Evolutionary conservation across 345 rosid genomes (phyloP), one percentile per base, ranked within the genome.

Genomic region (Ceriops tagal): DNA sequence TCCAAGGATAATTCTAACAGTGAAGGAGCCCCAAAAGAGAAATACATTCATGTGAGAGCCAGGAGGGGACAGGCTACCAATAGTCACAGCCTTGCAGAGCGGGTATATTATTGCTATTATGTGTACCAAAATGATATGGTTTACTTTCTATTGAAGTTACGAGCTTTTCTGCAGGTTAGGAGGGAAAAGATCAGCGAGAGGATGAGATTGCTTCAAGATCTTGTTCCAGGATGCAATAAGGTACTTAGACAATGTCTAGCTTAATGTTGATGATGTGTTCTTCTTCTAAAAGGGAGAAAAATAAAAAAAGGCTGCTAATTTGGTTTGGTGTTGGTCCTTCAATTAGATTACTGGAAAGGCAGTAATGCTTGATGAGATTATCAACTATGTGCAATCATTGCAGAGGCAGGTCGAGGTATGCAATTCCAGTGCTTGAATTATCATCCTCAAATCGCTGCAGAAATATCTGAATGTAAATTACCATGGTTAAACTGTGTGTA

Each of bases 371-470:
- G 97, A 93, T 69, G 98, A 93, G 86, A 93, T 93, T 70, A 93
- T 93, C 75, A 93, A 93, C 81, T 93, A 93, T 79, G 98, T 93
- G 77, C 98, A 93, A 76, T 93, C 97, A 20, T 77, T 93, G 75
- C 98, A 93, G 72, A 96, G 89, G 39, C 98, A 93, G 77, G 98
- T 93, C 5, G 98, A 93, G 98, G 98, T 93, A 93, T 30, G 84
- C 56, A 27, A 55, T 71, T 59, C n/a, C 59, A 24, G 19, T 32
- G 32, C 26, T 63, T 49, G 15, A 22, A 55, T 55, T 27, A 55
- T n/a, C 24, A 55, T 21, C 22, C 28, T 9, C 24, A 55, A n/a
- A 55, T 22, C 0, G 1, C 58, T 1, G 21, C 11, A n/a, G 22
- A 20, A 9, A 55, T 55, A 26, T 55, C 27, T 55, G 28, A 55